phyloP scores from a whole-genome alignment of 805 yeast genomes.

The Starmerella vaccinii region DNA sequence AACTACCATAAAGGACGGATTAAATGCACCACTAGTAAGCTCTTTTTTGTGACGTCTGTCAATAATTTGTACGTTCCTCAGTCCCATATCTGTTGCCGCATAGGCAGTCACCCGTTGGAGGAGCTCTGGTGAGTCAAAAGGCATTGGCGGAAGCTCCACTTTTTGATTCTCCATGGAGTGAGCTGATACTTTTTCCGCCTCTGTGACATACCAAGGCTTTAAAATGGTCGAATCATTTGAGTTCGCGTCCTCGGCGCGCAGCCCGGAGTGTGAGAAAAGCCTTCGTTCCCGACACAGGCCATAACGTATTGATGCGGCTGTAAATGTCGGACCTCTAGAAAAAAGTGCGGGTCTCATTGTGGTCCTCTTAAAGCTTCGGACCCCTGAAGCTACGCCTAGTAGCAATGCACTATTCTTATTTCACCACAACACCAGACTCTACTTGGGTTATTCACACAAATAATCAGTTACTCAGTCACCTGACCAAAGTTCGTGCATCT shows the following conservation, averaged over 20 bases:
- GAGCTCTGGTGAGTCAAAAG: constrained; percentile 46
- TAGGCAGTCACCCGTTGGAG: constrained; percentile 39
- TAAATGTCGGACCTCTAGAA: neutral
- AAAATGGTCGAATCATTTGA: neutral
- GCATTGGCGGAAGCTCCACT: constrained; percentile 44
- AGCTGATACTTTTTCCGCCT: constrained; percentile 24
- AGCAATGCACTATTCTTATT: neutral
- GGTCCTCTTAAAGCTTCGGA: neutral
- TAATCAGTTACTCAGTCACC: neutral
- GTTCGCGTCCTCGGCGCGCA: neutral
- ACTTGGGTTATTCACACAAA: neutral
- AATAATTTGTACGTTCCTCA: constrained; percentile 50
- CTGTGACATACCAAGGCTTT: constrained; percentile 51
- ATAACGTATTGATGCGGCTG: neutral
- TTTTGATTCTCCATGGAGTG: constrained; percentile 20
- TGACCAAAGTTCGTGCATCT: no score
- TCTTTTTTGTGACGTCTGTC: constrained; percentile 44
- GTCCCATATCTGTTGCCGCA: constrained; percentile 52
- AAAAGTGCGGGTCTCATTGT: neutral
- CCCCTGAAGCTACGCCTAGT: neutral
- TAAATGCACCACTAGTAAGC: constrained; percentile 28
- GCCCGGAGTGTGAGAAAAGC: neutral
- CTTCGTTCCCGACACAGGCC: neutral
- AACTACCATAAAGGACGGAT: constrained; percentile 45
- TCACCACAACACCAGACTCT: neutral